Evolutionary conservation across 2,329 filamentous ascomycete species (phyloP).

Genomic region (Akanthomyces muscarius): DNA sequence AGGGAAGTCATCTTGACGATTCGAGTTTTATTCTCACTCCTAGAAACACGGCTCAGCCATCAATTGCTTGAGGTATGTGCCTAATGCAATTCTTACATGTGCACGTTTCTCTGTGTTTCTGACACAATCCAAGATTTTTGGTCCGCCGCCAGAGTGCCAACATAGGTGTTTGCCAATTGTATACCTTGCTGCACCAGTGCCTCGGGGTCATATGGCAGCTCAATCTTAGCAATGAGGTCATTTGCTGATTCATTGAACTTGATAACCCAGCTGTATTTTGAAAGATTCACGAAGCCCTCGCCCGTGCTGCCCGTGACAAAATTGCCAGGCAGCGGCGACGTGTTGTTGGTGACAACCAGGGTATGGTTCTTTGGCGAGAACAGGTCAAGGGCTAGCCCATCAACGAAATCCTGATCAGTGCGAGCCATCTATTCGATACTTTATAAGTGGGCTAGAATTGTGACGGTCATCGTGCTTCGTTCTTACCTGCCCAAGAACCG

Average conservation of each 20-base stretch:
- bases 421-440: conserved; percentile 13
- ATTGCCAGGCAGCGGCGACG: conserved; percentile 25
- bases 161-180: conserved; percentile 15
- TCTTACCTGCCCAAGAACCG: background rate
- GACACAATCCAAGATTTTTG: conserved; percentile 16
- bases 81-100: conserved; percentile 17
- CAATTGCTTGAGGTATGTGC: too few species aligned
- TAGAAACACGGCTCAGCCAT: background rate
- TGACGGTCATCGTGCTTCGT: background rate
- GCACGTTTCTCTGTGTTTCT: conserved; percentile 27
- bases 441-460: background rate
- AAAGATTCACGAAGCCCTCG: conserved; percentile 27
- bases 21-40: conserved; percentile 28
- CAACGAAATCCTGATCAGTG: conserved; percentile 30
- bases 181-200: conserved; percentile 6
- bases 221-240: conserved; percentile 33
- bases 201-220: conserved; percentile 27
- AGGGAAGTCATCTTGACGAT: conserved; percentile 31
- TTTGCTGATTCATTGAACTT: conserved; percentile 29
- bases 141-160: conserved; percentile 13
- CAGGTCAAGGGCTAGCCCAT: conserved; percentile 31
- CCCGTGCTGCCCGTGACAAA: conserved; percentile 30
- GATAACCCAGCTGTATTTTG: conserved; percentile 30
- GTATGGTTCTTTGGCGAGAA: conserved; percentile 31
- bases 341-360: conserved; percentile 29